These are phyloP conservation scores for Fusarium chuoi DNA, from an alignment of 2,329 filamentous ascomycete species.

Conservation along the genomic window DNA sequence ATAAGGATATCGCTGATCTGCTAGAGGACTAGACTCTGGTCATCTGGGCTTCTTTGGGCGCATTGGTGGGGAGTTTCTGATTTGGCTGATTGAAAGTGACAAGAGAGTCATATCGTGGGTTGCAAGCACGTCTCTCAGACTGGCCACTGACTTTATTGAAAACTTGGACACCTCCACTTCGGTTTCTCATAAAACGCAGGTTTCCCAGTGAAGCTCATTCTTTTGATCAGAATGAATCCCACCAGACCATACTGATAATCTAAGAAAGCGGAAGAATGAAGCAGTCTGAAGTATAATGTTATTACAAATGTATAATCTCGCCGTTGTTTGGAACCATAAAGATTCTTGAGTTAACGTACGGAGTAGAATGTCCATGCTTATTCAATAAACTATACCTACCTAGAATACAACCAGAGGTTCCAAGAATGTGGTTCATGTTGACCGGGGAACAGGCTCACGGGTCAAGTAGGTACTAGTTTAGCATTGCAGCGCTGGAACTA, in stretches of 20 bases:
- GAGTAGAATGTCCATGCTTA: background rate
- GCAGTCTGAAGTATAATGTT: background rate
- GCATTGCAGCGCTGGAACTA: background rate
- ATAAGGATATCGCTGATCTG: slow-evolving; percentile 80
- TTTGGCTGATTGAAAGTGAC: slow-evolving; percentile 1
- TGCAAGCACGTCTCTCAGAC: background rate
- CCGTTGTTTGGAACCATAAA: background rate
- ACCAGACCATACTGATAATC: background rate
- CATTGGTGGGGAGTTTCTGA: slow-evolving; percentile 3
- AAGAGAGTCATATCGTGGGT: slow-evolving; percentile 1
- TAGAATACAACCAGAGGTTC: background rate
- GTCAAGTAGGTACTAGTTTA: background rate
- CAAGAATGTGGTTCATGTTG: background rate
- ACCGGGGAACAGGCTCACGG: background rate
- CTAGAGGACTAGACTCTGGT: slow-evolving; percentile 60
- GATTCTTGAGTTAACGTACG: background rate
- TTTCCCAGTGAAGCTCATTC: background rate
- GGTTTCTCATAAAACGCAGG: background rate
- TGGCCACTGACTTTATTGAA: background rate
- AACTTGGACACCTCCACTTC: background rate
- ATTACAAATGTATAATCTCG: background rate
- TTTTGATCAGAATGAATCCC: background rate
- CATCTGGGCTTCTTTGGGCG: background rate
- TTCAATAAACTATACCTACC: background rate
- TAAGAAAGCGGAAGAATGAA: background rate